Conservation (phyloP, 2,329 filamentous ascomycete species). For the Fusarium beomiforme region DNA sequence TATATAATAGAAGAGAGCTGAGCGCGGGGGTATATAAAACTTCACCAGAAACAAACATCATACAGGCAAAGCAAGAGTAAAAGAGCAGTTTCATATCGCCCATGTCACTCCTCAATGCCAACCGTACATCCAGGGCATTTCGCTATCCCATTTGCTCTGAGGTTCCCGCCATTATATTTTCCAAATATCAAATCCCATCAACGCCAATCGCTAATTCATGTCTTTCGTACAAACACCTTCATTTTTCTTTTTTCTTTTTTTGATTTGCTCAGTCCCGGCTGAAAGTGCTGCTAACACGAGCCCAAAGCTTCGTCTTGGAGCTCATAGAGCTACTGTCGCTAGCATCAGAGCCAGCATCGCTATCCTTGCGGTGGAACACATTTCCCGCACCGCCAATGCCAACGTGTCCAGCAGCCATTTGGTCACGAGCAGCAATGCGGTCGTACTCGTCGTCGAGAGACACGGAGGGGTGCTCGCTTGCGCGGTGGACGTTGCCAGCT, state of each 20-base stretch:
- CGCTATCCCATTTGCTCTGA: slow-evolving; percentile 46
- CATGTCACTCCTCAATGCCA: slow-evolving; percentile 22
- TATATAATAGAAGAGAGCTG: slow-evolving; percentile 15
- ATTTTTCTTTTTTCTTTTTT: neutral
- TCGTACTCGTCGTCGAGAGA: slow-evolving; percentile 59
- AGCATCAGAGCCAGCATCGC: slow-evolving; percentile 48
- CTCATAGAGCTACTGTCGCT: slow-evolving; percentile 53
- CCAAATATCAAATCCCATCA: slow-evolving; percentile 16
- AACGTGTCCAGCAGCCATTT: slow-evolving; percentile 65
- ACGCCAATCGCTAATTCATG: slow-evolving; percentile 42
- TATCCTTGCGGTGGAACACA: slow-evolving; percentile 65
- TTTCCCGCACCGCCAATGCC: slow-evolving; percentile 74
- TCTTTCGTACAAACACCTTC: slow-evolving; percentile 3
- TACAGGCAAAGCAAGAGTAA: slow-evolving; percentile 19
- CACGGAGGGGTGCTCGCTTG: slow-evolving; percentile 57
- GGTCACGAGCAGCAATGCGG: slow-evolving; percentile 55
- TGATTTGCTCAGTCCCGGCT: slow-evolving; percentile 39
- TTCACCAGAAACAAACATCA: slow-evolving; percentile 60
- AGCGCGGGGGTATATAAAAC: slow-evolving; percentile 53
- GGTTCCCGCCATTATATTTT: slow-evolving; percentile 36
- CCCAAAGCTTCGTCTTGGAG: slow-evolving; percentile 48
- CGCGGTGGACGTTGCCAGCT: slow-evolving; percentile 68
- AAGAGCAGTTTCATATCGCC: slow-evolving; percentile 35
- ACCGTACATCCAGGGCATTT: slow-evolving; percentile 32
- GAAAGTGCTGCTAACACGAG: slow-evolving; percentile 48